phyloP scores from a whole-genome alignment of 1,284 basidiomycete genomes.

The Apiotrichum brassicae region DNA sequence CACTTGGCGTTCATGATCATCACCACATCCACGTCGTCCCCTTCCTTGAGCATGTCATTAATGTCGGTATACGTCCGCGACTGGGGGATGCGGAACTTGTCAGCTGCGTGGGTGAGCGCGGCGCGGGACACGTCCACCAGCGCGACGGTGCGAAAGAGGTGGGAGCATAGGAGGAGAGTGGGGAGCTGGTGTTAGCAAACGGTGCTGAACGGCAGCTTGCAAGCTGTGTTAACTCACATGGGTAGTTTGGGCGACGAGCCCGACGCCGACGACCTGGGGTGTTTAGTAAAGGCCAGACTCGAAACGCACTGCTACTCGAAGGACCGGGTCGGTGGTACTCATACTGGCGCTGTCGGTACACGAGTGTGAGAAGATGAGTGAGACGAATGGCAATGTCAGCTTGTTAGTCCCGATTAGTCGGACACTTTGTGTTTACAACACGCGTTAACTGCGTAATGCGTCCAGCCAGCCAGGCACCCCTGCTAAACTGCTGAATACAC shows the following conservation, averaged over 20 bases:
- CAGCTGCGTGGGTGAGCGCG: conserved; percentile 28
- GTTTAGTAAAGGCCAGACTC: neutral
- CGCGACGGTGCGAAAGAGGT: conserved; percentile 22
- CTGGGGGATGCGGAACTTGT: conserved; percentile 32
- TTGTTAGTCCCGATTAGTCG: too few species aligned
- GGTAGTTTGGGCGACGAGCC: conserved; percentile 9
- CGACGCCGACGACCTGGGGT: conserved; percentile 13
- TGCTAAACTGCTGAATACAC: too few species aligned
- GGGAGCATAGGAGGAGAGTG: conserved; percentile 16
- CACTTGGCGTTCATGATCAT: conserved; percentile 29
- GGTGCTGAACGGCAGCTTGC: too few species aligned
- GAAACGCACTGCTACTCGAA: neutral
- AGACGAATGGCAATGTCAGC: too few species aligned
- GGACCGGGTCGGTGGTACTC: too few species aligned
- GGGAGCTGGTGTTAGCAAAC: too few species aligned
- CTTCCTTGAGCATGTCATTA: conserved; percentile 23
- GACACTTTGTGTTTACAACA: too few species aligned
- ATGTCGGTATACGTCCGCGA: conserved; percentile 8
- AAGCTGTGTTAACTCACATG: conserved; percentile 13
- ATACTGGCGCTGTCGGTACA: too few species aligned
- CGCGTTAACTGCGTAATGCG: too few species aligned
- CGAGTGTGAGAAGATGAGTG: too few species aligned
- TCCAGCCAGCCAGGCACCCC: too few species aligned
- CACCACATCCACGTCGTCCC: conserved; percentile 37
- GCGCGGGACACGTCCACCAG: conserved; percentile 38